Conservation (phyloP, 768 basidiomycete genomes). For the Macrolepiota fuliginosa region DNA sequence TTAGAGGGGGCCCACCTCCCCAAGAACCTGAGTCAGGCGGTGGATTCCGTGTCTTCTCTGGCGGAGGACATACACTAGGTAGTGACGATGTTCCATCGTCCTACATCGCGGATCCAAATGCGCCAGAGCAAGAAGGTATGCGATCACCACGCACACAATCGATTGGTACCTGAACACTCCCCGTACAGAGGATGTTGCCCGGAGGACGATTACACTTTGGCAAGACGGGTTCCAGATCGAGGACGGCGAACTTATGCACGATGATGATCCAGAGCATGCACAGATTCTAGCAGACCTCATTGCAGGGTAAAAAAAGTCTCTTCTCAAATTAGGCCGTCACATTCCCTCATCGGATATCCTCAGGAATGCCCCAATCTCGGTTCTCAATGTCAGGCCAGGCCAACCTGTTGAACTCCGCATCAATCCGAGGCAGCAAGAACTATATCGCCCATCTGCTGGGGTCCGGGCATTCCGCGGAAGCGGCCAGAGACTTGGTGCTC, state of each 20-base stretch:
- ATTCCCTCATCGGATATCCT: constrained; percentile 2
- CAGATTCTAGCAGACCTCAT: constrained; percentile 74
- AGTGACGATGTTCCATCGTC: constrained; percentile 84
- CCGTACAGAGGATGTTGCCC: constrained; percentile 51
- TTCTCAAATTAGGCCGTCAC: not conserved
- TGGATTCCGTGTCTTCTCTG: constrained; percentile 46
- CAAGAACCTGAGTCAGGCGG: constrained; percentile 9
- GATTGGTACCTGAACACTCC: not conserved
- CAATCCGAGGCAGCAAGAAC: constrained; percentile 63
- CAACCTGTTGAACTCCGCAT: constrained; percentile 88
- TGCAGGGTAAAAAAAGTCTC: constrained; percentile 59
- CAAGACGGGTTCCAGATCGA: constrained; percentile 90
- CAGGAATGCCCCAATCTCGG: constrained; percentile 75
- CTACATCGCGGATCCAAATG: constrained; percentile 72
- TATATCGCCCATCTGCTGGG: constrained; percentile 61
- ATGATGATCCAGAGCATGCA: constrained; percentile 75
- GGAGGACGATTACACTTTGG: constrained; percentile 90
- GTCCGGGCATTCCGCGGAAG: constrained; percentile 61
- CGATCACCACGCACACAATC: not conserved
- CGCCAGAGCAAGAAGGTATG: constrained; percentile 30
- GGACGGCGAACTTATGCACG: constrained; percentile 80
- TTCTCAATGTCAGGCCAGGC: constrained; percentile 69
- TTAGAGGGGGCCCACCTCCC: constrained; percentile 23
- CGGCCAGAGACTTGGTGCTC: constrained; percentile 81
- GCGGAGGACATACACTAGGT: constrained; percentile 82